Evolutionary conservation across 331 rosid genomes (phyloP).

Genomic region (Acacia pycnantha): DNA sequence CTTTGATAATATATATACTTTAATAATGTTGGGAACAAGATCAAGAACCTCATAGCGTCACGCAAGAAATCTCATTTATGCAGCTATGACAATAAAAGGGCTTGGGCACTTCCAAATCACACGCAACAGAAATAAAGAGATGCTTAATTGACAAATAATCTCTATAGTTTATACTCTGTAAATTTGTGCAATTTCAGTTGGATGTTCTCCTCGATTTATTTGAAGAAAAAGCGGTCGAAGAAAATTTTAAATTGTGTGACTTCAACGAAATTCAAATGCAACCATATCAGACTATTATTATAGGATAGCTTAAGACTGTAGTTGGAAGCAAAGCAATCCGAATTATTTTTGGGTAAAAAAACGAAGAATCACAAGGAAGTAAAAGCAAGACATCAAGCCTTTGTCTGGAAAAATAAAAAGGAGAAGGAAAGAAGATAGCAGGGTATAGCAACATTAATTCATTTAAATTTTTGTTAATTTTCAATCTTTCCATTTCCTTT

Average conservation of each 20-base stretch:
- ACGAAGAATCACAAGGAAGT: background rate
- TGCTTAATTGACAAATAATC: background rate
- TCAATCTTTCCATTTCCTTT: background rate
- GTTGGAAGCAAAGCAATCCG: background rate
- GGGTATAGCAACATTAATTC: background rate
- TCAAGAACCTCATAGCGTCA: background rate
- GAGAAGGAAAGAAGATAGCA: background rate
- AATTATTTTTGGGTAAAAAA: background rate
- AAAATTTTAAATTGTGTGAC: background rate
- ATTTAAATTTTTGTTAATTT: background rate
- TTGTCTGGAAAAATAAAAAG: background rate
- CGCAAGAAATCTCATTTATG: background rate
- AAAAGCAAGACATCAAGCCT: background rate
- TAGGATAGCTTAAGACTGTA: background rate
- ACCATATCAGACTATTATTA: background rate
- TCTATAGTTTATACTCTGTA: background rate
- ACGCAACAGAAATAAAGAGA: background rate
- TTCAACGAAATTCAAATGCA: background rate
- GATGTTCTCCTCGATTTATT: background rate
- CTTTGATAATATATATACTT: background rate
- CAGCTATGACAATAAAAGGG: background rate
- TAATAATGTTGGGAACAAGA: background rate
- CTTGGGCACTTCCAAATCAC: background rate
- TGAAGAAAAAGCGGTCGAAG: background rate
- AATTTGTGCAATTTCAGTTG: background rate